A percentile compares a stretch with the other conserved stretches of the same genome.
These are phyloP conservation scores for Cryptosporidium felis DNA, from an alignment of 169 alveolate species.

Conservation along the genomic window DNA sequence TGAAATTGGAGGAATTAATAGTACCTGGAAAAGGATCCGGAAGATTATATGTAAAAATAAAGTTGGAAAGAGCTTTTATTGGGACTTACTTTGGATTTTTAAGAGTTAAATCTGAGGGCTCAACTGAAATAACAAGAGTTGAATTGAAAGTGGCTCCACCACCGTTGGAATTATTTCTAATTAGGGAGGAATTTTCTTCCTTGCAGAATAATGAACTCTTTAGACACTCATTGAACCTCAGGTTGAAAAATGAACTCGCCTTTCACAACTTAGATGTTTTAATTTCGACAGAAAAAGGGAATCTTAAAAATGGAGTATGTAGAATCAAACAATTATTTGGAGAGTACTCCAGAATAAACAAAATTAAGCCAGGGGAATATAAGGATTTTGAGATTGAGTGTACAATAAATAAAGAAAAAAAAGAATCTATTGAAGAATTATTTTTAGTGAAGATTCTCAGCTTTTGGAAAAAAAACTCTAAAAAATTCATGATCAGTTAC, in stretches of 20 bases:
- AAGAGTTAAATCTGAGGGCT: neutral
- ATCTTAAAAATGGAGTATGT: neutral
- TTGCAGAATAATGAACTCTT: neutral
- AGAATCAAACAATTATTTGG: neutral
- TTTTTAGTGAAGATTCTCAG: neutral
- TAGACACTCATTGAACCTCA: neutral
- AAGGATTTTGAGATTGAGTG: neutral
- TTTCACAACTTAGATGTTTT: neutral
- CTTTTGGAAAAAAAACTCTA: neutral
- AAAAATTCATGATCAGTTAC: neutral
- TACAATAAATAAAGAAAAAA: neutral
- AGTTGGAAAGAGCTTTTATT: neutral
- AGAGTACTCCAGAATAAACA: neutral
- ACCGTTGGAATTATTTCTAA: neutral
- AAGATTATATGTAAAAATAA: neutral
- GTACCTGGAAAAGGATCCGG: conserved; percentile 62
- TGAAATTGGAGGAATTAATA: neutral
- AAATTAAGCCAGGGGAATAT: neutral
- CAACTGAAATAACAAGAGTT: neutral
- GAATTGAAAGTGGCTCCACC: neutral
- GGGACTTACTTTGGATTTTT: conserved; percentile 16
- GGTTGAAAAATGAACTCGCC: neutral
- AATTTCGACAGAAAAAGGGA: neutral
- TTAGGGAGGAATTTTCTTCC: no score
- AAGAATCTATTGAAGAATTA: neutral